Percentiles rank a stretch among this genome's conserved stretches.
These are phyloP conservation scores for Syzygium syzygioides DNA, from an alignment of 441 rosid genomes.

Conservation along the genomic window DNA sequence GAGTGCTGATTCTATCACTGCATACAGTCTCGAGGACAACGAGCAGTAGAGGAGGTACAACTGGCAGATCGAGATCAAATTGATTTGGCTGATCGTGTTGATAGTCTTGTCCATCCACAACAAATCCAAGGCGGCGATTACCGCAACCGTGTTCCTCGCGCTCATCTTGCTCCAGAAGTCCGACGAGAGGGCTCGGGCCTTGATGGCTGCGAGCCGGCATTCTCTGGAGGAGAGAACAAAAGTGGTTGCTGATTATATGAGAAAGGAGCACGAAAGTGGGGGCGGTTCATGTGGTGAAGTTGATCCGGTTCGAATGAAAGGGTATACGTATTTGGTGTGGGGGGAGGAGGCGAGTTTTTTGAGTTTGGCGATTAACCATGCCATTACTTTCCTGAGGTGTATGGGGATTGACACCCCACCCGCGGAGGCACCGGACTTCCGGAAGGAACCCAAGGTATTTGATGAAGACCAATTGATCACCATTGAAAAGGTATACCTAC, in stretches of 20 bases:
- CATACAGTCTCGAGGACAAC: background rate
- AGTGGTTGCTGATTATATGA: background rate
- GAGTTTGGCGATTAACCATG: too few species aligned
- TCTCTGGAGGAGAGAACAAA: background rate
- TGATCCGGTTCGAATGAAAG: background rate
- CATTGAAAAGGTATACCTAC: too few species aligned
- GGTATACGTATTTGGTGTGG: background rate
- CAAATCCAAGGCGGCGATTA: accelerated
- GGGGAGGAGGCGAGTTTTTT: background rate
- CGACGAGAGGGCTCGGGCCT: background rate
- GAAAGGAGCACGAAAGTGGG: accelerated
- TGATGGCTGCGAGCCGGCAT: background rate
- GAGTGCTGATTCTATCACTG: background rate
- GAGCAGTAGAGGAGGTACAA: background rate
- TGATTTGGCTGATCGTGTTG: background rate
- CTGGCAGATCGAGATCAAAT: accelerated
- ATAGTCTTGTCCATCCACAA: accelerated
- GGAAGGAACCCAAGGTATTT: too few species aligned
- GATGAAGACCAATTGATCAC: too few species aligned
- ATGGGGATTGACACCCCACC: too few species aligned
- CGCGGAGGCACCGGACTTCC: too few species aligned
- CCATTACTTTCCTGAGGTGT: too few species aligned
- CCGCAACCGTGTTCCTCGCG: accelerated
- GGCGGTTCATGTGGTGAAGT: accelerated
- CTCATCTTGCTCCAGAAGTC: background rate